Conservation (phyloP, 2,329 filamentous ascomycete genomes). For the Talaromyces sp. region DNA sequence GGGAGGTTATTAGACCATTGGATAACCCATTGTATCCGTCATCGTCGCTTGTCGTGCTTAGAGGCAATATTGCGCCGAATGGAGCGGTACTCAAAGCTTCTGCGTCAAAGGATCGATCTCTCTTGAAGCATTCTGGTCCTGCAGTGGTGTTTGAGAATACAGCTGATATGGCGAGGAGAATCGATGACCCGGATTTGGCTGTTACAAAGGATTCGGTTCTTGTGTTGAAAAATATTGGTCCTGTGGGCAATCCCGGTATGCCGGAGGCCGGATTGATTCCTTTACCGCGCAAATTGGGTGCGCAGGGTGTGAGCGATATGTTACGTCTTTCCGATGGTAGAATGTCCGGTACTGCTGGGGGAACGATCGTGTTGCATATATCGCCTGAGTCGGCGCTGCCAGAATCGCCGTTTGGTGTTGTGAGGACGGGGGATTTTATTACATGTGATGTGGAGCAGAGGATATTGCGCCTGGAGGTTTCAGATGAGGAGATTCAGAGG, state of each 20-base stretch:
- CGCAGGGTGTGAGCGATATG: slow-evolving; percentile 52
- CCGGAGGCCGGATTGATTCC: slow-evolving; percentile 53
- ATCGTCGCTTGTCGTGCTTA: slow-evolving; percentile 47
- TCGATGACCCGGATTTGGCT: slow-evolving; percentile 45
- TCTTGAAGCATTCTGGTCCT: slow-evolving; percentile 45
- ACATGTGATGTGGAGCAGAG: slow-evolving; percentile 46
- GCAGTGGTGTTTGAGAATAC: slow-evolving; percentile 51
- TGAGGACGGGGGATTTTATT: slow-evolving; percentile 50
- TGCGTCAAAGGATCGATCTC: slow-evolving; percentile 47
- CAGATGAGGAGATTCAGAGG: slow-evolving; percentile 40
- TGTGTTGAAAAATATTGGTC: slow-evolving; percentile 50
- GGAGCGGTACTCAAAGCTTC: slow-evolving; percentile 52
- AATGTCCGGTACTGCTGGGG: slow-evolving; percentile 56
- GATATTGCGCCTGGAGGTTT: slow-evolving; percentile 41
- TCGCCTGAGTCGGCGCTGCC: slow-evolving; percentile 51
- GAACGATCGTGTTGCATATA: slow-evolving; percentile 54
- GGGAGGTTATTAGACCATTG: slow-evolving; percentile 45
- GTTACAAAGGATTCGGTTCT: slow-evolving; percentile 48
- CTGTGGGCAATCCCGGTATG: slow-evolving; percentile 53
- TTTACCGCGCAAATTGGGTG: slow-evolving; percentile 49
- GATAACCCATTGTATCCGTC: slow-evolving; percentile 44
- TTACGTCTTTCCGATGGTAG: slow-evolving; percentile 53
- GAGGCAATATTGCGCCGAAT: slow-evolving; percentile 49
- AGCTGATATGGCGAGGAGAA: slow-evolving; percentile 44
- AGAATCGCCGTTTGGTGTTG: slow-evolving; percentile 48